Evolutionary conservation across 2,329 filamentous ascomycete species (phyloP).

Genomic region (Neonectria coccinea): DNA sequence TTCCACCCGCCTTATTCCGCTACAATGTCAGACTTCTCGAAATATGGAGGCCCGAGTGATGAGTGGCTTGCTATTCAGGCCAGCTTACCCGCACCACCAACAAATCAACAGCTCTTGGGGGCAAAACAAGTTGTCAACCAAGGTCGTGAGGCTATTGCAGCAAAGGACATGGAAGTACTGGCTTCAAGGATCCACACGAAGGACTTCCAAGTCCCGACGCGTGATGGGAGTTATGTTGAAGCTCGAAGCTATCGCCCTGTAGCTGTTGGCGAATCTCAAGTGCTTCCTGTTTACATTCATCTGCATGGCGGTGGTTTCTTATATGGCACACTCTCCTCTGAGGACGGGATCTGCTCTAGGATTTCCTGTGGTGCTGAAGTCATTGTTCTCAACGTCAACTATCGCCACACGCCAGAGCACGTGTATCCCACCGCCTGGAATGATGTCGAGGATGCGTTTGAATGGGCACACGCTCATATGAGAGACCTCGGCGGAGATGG

Average conservation of each 20-base stretch:
- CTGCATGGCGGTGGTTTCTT: slow-evolving; percentile 68
- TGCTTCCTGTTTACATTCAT: slow-evolving; percentile 62
- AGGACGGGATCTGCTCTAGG: slow-evolving; percentile 63
- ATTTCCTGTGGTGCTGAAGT: slow-evolving; percentile 57
- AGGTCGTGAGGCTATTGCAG: slow-evolving; percentile 25
- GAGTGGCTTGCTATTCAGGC: slow-evolving; percentile 58
- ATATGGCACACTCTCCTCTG: slow-evolving; percentile 63
- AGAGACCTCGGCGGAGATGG: slow-evolving; percentile 21
- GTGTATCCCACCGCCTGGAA: slow-evolving; percentile 63
- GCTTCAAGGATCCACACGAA: slow-evolving; percentile 46
- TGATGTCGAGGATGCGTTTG: slow-evolving; percentile 65
- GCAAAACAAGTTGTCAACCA: slow-evolving; percentile 22
- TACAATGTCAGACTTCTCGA: slow-evolving; percentile 45
- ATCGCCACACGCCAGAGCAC: slow-evolving; percentile 68
- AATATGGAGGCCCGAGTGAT: slow-evolving; percentile 55
- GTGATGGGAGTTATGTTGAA: slow-evolving; percentile 29
- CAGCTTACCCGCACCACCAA: slow-evolving; percentile 14
- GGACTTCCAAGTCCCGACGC: slow-evolving; percentile 45
- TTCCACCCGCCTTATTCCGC: background rate
- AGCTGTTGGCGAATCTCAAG: slow-evolving; percentile 43
- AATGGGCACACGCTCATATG: slow-evolving; percentile 59
- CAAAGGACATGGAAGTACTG: slow-evolving; percentile 27
- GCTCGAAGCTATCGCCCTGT: slow-evolving; percentile 33
- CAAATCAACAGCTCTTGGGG: slow-evolving; percentile 25
- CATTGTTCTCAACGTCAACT: slow-evolving; percentile 67